Evolutionary conservation across 2,329 filamentous ascomycete genomes (phyloP), one percentile per base, ranked within the genome.

Genomic region (Fusarium musae): DNA sequence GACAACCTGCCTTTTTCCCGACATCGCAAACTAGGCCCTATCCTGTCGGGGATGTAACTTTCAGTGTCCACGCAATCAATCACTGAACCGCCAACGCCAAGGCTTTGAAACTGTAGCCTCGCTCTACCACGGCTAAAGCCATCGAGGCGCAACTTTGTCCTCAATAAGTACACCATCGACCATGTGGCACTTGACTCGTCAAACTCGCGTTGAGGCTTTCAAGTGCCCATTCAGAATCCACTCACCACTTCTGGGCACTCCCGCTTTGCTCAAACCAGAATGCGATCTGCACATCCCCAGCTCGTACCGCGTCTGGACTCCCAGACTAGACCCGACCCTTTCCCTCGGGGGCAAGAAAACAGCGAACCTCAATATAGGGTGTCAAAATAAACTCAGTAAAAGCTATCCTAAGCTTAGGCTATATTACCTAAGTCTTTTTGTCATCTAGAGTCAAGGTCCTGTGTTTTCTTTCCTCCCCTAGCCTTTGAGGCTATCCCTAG

Each of bases 101-200:
- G 43, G 40, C 46, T 39, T 46, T 65, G 30, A 46, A 23, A 56
- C 37, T 40, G 28, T 60, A 49, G 57, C 57, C 59, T 64, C 40
- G 16, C 34, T 46, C 40, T 32, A 32, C 26, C 57, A n/a, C 46
- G n/a, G 34, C 47, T 61, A 61, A 66, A 66, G 37, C 44, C 32
- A 67, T 67, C 12, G 36, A 47, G 62, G 62, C 53, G n/a, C 21
- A 53, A 37, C 52, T 32, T 36, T 49, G 30, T 59, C 32, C 30
- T 32, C 30, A 23, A 37, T 26, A 50, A 28, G 19, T 54, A 62
- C 43, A 46, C 17, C 39, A 6, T 39, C 37, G 11, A 43, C 36
- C 16, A 56, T 72, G 46, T 74, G 71, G 70, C 59, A 68, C 49
- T 63, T 68, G 66, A 69, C 66, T 69, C 65, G 52, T 50, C 57